phyloP scores from a whole-genome alignment of 2,329 filamentous ascomycete genomes.

The Ambrosiella xylebori region DNA sequence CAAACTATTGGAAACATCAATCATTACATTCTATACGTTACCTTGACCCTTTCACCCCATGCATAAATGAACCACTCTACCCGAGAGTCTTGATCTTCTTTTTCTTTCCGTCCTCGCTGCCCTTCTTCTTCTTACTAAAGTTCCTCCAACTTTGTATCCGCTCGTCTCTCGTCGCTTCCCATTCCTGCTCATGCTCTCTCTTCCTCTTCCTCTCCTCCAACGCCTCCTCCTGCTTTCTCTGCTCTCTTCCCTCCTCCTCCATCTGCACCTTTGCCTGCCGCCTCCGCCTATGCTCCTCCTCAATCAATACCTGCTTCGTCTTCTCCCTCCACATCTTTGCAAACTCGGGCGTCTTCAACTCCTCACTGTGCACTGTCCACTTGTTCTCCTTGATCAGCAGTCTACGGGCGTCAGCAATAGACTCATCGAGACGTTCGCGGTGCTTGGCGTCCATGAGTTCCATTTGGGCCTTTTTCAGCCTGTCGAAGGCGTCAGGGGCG shows the following conservation, averaged over 20 bases:
- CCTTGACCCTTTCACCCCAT: not conserved
- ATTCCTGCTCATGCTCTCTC: conserved; percentile 83
- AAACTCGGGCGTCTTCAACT: conserved; percentile 72
- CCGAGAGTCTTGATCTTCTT: conserved; percentile 50
- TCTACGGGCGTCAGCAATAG: conserved; percentile 89
- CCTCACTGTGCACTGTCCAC: conserved; percentile 74
- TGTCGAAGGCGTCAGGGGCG: conserved; percentile 90
- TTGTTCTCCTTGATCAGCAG: conserved; percentile 88
- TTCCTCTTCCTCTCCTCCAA: conserved; percentile 64
- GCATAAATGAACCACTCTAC: conserved; percentile 20
- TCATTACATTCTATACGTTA: not conserved
- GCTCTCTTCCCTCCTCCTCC: conserved; percentile 86
- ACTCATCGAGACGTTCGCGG: conserved; percentile 73
- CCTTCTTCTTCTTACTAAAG: conserved; percentile 60
- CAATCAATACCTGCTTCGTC: conserved; percentile 73
- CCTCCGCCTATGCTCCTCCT: conserved; percentile 72
- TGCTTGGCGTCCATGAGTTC: conserved; percentile 89
- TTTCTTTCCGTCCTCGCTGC: conserved; percentile 33
- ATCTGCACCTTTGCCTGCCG: conserved; percentile 84
- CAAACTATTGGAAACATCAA: not conserved
- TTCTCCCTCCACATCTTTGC: conserved; percentile 78
- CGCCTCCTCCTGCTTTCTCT: conserved; percentile 74
- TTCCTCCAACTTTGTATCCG: conserved; percentile 88
- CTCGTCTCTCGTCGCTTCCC: conserved; percentile 83
- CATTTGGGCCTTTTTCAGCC: conserved; percentile 85